Evolutionary conservation across 2,329 filamentous ascomycete genomes (phyloP), one percentile per base, ranked within the genome.

Genomic region (Periconia digitata): DNA sequence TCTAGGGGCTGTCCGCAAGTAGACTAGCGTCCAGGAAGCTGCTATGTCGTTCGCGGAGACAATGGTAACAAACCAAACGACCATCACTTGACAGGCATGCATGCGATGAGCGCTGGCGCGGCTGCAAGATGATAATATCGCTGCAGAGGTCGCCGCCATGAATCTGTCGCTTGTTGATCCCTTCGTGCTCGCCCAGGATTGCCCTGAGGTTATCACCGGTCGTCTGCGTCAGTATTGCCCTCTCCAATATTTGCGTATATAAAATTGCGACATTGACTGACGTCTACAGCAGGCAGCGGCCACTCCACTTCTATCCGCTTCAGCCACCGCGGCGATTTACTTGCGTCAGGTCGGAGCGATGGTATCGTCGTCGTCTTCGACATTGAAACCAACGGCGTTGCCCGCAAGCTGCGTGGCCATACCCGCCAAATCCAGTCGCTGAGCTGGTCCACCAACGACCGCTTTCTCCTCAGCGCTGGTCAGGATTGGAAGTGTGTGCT

Each of bases 401-500:
- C 94, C 49, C 87, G 91, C 66, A 99, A 97, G 74, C 78, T 99
- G 55, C 85, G 90, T 56, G 94, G 92, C 12, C 94, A 99, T 74
- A 95, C 89, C 43, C 86, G 90, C 66, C 92, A 94, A 68, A 92
- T 99, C 48, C 92, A 95, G 60, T 96, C 90, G 43, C 74, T 99
- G 51, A 95, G 92, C 76, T 99, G 94, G 94, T 96, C 92, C 44
- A 82, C 87, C 61, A 90, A 91, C 73, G 92, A 94, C 21, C 83
- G 90, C 57, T 97, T 96, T 72, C 79, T 99, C 44, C 82, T 99
- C 48, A 96, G 90, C 49, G 89, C 91, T 10, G 95, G 91, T 38
- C 90, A 96, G 70, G 94, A 96, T 64, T 97, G 92, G 89, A 95
- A 95, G 73, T 92, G 89, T 54, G 91, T 96, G 43, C 79, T 99